Conservation (phyloP, 305 asterid genomes). For the Solanum hybrid region DNA sequence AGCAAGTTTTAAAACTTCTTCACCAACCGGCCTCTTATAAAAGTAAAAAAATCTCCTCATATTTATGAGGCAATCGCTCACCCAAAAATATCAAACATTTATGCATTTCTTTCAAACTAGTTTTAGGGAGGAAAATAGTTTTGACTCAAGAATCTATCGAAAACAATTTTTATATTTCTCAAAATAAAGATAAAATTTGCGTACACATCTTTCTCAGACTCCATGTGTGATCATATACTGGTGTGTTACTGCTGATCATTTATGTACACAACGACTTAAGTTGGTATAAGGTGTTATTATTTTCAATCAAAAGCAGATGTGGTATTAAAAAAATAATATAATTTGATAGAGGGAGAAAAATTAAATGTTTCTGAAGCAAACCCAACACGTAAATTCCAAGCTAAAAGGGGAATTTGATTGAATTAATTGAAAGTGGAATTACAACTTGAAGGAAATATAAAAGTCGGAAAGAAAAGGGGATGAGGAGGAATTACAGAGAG, state of each 20-base stretch:
- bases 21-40: background rate
- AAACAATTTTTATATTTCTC: background rate
- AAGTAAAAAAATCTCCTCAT: background rate
- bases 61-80: background rate
- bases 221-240: background rate
- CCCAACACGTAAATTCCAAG: too few species aligned
- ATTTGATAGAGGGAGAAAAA: background rate
- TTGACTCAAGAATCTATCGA: accelerated
- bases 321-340: background rate
- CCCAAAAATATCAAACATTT: background rate
- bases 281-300: background rate
- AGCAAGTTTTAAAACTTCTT: background rate
- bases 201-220: background rate
- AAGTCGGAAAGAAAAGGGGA: too few species aligned
- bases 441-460: too few species aligned
- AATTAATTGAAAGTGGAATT: too few species aligned
- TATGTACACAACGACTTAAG: background rate
- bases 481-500: too few species aligned
- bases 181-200: background rate
- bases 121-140: background rate
- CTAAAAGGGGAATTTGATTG: too few species aligned
- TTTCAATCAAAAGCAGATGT: background rate
- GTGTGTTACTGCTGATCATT: background rate
- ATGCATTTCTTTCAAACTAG: background rate
- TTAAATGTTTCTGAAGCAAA: background rate